Evolutionary conservation across 257 asterid species (phyloP), one percentile per base, ranked within the genome.

Genomic region (Solanum dulcamara): DNA sequence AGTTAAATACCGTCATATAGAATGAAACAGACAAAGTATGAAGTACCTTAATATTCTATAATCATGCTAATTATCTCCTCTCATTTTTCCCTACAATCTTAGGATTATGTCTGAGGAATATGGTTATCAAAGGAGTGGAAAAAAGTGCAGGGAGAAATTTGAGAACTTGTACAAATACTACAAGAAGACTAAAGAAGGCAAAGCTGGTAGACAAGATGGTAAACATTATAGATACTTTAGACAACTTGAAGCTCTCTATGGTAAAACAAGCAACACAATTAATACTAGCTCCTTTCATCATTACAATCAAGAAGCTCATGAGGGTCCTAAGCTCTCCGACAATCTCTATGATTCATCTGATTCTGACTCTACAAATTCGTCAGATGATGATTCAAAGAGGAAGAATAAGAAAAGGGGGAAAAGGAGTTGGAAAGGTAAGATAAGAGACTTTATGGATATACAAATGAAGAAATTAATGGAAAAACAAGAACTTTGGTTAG

Each of bases 151-250:
- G 84, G 99, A 97, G 90, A 97, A 97, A 74, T 97, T 97, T 32
- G 99, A 97, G 89, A 97, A 97, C 85, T 84, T 97, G 87, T 95
- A 97, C 92, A 97, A 97, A 84, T 97, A 97, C 87, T 97, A 97
- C 98, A 97, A 95, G 85, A 97, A 97, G 91, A 97, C 99, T 20
- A 97, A 93, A 88, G 99, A 92, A 84, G 98, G 99, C 30, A 97
- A 95, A 60, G 98, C 98, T 10, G 97, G 99, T 5, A 90, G 99
- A 70, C 99, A 97, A 87, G 99, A 97, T 77, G 99, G 99, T 14
- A 97, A 97, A 64, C 98, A 94, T 72, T 97, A 97, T 89, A 89
- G 99, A 85, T 97, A 95, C 84, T 97, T 95, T 88, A 85, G 99
- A 35, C 99, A 97, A 42, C 99, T 97, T 57, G 99, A 97, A 90